Conservation (phyloP, 2,329 filamentous ascomycete genomes). For the Exophiala alcalophila region DNA sequence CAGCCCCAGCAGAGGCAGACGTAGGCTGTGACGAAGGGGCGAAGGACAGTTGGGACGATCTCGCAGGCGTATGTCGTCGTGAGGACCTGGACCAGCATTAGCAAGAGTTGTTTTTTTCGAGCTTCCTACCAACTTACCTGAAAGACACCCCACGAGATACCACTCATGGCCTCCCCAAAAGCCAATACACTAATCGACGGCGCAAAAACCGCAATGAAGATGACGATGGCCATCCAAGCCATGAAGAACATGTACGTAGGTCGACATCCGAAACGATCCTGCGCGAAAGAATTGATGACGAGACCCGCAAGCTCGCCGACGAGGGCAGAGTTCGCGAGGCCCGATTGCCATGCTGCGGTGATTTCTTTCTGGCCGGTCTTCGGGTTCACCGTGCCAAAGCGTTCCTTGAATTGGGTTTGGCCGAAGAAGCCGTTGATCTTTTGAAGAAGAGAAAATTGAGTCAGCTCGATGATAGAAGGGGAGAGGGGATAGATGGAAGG, state of each 20-base stretch:
- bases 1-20: constrained; percentile 63
- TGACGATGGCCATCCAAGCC: constrained; percentile 35
- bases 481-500: too few species aligned
- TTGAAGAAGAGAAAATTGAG: too few species aligned
- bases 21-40: constrained; percentile 57
- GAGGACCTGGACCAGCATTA: constrained; percentile 29
- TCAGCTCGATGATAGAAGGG: too few species aligned
- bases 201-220: constrained; percentile 52
- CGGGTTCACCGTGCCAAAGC: constrained; percentile 12
- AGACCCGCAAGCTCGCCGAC: constrained; percentile 33
- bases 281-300: constrained; percentile 31
- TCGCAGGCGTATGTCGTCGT: constrained; percentile 65
- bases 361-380: constrained; percentile 12
- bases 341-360: constrained; percentile 43
- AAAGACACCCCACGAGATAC: constrained; percentile 34
- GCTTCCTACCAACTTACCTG: constrained; percentile 3
- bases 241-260: constrained; percentile 32
- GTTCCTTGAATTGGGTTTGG: constrained; percentile 14
- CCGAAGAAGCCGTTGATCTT: constrained; percentile 20
- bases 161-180: constrained; percentile 50
- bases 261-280: constrained; percentile 34
- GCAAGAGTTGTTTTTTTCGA: too few species aligned
- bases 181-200: constrained; percentile 46
- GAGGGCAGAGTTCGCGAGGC: constrained; percentile 36
- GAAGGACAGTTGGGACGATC: constrained; percentile 57